Conservation (phyloP, 805 yeast species). For the Cyberlindnera nakhonratchasimensis region DNA sequence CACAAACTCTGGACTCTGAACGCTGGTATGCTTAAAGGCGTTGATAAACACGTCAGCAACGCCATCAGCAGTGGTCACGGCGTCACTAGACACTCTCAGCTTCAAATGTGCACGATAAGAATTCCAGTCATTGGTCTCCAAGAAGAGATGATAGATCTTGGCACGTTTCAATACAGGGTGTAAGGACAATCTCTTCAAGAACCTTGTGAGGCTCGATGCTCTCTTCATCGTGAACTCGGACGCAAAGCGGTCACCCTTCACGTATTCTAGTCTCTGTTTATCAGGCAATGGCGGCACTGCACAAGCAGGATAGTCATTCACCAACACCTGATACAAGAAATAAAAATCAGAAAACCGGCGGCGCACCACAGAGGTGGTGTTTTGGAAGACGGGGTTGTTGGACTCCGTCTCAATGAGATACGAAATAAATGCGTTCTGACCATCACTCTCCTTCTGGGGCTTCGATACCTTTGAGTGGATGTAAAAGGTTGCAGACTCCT, state of each 20-base stretch:
- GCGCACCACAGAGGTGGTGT: constrained; percentile 48
- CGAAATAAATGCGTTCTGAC: constrained; percentile 73
- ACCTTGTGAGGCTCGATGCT: constrained; percentile 74
- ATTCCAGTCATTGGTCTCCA: constrained; percentile 74
- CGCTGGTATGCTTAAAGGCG: constrained; percentile 76
- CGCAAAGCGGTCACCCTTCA: constrained; percentile 90
- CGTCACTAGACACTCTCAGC: constrained; percentile 22
- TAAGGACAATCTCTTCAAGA: constrained; percentile 63
- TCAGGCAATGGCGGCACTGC: constrained; percentile 94
- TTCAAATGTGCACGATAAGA: constrained; percentile 59
- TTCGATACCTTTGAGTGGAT: constrained; percentile 45
- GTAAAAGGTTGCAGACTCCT: constrained; percentile 19
- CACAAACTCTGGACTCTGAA: constrained; percentile 71
- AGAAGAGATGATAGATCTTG: constrained; percentile 63
- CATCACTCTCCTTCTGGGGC: constrained; percentile 70
- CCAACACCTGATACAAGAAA: constrained; percentile 67
- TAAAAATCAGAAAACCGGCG: constrained; percentile 88
- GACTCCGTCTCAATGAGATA: constrained; percentile 64
- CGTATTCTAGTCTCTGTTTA: constrained; percentile 83
- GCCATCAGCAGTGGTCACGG: constrained; percentile 46
- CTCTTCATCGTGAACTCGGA: constrained; percentile 80
- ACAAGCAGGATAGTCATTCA: constrained; percentile 78
- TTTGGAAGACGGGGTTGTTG: constrained; percentile 54
- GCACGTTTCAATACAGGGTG: constrained; percentile 74
- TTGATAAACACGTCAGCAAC: constrained; percentile 91